phyloP scores from a whole-genome alignment of 2,329 filamentous ascomycete species.

The Aureobasidium zeae region DNA sequence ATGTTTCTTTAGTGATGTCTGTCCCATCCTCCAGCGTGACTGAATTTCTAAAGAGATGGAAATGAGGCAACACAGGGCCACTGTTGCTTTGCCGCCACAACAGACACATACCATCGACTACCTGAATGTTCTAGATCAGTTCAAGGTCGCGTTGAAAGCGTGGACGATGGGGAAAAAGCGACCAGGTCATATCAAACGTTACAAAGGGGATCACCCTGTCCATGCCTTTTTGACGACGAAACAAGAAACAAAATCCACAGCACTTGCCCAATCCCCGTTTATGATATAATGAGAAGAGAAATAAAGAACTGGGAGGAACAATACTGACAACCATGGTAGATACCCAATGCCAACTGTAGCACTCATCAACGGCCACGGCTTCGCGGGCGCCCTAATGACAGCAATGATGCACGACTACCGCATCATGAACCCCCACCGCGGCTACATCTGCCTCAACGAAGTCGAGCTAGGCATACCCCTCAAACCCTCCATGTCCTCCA shows the following conservation, averaged over 20 bases:
- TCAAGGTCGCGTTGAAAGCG: too few relatives aligned
- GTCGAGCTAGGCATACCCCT: conserved; percentile 71
- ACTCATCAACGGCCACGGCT: conserved; percentile 67
- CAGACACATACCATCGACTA: too few relatives aligned
- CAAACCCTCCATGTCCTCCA: conserved; percentile 60
- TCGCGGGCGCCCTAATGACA: conserved; percentile 73
- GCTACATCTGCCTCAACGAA: conserved; percentile 75
- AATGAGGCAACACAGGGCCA: too few relatives aligned
- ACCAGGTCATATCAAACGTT: too few relatives aligned
- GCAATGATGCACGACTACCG: conserved; percentile 79
- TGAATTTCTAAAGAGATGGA: too few relatives aligned
- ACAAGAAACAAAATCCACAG: too few relatives aligned
- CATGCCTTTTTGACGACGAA: too few relatives aligned
- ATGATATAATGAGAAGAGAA: not conserved
- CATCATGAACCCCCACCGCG: conserved; percentile 59
- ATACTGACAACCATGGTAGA: conserved; percentile 27
- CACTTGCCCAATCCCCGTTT: not conserved
- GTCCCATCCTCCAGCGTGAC: too few relatives aligned
- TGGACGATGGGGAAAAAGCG: too few relatives aligned
- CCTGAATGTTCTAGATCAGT: too few relatives aligned
- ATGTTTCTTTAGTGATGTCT: not conserved
- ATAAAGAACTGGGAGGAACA: not conserved
- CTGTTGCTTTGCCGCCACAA: too few relatives aligned
- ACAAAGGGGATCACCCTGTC: conserved; percentile 1
- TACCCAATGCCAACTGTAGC: conserved; percentile 77